Evolutionary conservation across 768 basidiomycete genomes (phyloP).

Genomic region (Dendrothele bispora): DNA sequence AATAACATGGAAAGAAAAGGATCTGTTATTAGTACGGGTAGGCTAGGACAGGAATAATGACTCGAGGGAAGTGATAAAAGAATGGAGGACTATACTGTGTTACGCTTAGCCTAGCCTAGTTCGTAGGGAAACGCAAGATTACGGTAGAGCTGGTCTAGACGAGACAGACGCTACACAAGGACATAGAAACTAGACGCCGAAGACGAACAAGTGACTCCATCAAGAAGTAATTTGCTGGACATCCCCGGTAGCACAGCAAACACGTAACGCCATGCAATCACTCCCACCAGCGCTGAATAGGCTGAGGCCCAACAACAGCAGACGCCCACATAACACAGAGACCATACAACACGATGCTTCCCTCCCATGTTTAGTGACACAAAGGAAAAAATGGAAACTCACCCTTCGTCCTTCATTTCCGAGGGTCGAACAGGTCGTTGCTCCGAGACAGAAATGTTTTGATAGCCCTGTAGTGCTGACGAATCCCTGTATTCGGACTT

Average conservation of each 20-base stretch:
- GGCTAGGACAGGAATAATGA: constrained; percentile 67
- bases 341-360: neutral
- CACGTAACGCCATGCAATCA: too few species aligned
- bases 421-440: constrained; percentile 73
- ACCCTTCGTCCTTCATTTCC: constrained; percentile 99
- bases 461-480: constrained; percentile 37
- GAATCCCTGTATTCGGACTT: constrained; percentile 46
- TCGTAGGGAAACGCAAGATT: constrained; percentile 60
- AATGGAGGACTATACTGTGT: constrained; percentile 77
- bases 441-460: constrained; percentile 37
- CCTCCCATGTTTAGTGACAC: neutral
- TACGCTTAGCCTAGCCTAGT: constrained; percentile 63
- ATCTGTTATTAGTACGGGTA: constrained; percentile 82
- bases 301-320: too few species aligned
- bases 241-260: neutral
- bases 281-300: too few species aligned
- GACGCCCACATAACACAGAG: too few species aligned
- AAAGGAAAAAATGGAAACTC: constrained; percentile 43
- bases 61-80: constrained; percentile 55
- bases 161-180: constrained; percentile 15
- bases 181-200: constrained; percentile 21
- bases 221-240: neutral
- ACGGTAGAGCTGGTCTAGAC: constrained; percentile 77
- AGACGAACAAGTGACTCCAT: neutral
- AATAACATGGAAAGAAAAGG: constrained; percentile 31